phyloP scores from a whole-genome alignment of 768 basidiomycete genomes.

The Lactarius sp. region DNA sequence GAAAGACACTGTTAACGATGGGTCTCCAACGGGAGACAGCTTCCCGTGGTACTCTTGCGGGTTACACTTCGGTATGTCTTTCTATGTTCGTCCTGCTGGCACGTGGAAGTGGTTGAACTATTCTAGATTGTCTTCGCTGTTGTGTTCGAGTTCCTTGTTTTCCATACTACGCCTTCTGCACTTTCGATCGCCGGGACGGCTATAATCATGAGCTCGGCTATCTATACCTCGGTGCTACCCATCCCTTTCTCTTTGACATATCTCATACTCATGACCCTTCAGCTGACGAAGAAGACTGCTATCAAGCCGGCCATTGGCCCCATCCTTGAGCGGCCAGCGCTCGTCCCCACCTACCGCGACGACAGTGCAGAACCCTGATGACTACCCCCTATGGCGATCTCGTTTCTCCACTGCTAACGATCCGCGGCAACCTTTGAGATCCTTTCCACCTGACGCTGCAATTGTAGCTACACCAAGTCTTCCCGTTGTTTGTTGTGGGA shows the following conservation, averaged over 20 bases:
- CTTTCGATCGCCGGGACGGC: slow-evolving; percentile 57
- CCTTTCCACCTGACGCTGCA: background rate
- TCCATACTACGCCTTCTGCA: slow-evolving; percentile 52
- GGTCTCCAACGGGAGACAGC: slow-evolving; percentile 64
- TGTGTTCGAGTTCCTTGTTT: slow-evolving; percentile 59
- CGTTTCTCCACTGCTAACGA: too few species aligned
- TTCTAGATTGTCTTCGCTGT: slow-evolving; percentile 58
- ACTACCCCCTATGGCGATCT: background rate
- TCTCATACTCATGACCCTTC: background rate
- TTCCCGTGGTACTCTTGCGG: slow-evolving; percentile 53
- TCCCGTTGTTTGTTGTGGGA: background rate
- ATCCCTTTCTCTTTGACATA: background rate
- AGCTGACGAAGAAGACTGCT: background rate
- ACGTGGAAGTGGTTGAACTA: background rate
- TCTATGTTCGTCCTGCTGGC: slow-evolving; percentile 9
- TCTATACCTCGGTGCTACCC: slow-evolving; percentile 57
- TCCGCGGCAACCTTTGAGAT: too few species aligned
- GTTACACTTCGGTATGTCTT: slow-evolving; percentile 48
- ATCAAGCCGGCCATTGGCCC: background rate
- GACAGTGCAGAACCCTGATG: background rate
- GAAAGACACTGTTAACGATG: slow-evolving; percentile 51
- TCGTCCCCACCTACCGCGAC: too few species aligned
- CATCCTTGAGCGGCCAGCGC: background rate
- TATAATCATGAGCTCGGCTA: slow-evolving; percentile 59
- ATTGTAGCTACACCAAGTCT: background rate